Evolutionary conservation across 495 filamentous ascomycete species (phyloP), one percentile per base, ranked within the genome.

Genomic region (Penicillium psychrofluorescens): DNA sequence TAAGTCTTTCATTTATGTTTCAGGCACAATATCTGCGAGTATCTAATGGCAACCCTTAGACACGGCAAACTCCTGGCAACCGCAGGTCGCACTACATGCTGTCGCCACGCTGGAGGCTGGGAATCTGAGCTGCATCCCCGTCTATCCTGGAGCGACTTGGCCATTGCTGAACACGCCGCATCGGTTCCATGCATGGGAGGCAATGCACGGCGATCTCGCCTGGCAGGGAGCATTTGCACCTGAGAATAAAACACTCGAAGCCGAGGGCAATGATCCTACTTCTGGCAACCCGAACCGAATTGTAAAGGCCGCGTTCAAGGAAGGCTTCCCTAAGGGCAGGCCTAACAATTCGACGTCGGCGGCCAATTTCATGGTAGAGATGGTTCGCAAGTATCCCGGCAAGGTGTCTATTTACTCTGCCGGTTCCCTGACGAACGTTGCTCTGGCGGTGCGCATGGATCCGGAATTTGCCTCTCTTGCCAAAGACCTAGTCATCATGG

Each of bases 381-480:
- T 63, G 60, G 63, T 66, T 6, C 61, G 58, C 41, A 57, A 61
- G 38, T 61, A 66, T 40, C 64, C 64, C 1, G 58, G 60, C 22
- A 55, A 66, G 38, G 63, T 63, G 33, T 57, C 56, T 2, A 62
- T 62, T 15, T 55, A 59, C 37, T 59, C 58, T 9, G 59, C 59
- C 8, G 65, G 68, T 12, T 54, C 67, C 31, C 40, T 72, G 44
- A 72, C 68, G 34, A 72, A 72, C 42, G 49, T 72, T 12, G 65
- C 65, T 14, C 49, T 66, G 48, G 67, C 68, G 12, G 59, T 64
- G 13, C 61, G 58, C 14, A 61, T 61, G 45, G 62, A 70, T 45
- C 53, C 61, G 29, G 43, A 49, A n/a, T 66, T 72, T 42, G 62
- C 68, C 15, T 48, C 54, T 11, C 45, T 63, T 13, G 66, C 66